Conservation (phyloP, 176 grass and related monocot genomes). For the Pharus latifolius region DNA sequence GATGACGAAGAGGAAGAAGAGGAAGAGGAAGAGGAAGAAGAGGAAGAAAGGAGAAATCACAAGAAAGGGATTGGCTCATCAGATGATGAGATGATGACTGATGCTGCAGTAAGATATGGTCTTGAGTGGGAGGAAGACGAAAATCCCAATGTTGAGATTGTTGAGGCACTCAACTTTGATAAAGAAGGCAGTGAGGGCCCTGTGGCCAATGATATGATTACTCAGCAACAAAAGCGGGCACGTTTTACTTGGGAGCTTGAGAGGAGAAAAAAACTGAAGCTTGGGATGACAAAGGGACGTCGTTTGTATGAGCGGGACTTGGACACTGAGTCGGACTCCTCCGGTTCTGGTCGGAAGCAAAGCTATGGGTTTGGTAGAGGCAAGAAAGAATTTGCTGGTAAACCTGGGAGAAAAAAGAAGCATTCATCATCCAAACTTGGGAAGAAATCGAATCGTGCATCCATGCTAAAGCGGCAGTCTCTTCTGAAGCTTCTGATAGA, state of each 20-base stretch:
- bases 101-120: slow-evolving; percentile 22
- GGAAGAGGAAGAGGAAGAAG: slow-evolving; percentile 22
- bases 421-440: slow-evolving; percentile 8
- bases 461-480: slow-evolving; percentile 33
- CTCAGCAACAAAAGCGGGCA: slow-evolving; percentile 14
- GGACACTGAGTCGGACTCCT: slow-evolving; percentile 26
- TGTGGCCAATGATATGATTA: neutral
- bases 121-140: slow-evolving; percentile 20
- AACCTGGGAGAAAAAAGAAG: slow-evolving; percentile 22
- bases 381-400: neutral
- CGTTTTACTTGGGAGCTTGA: slow-evolving; percentile 47
- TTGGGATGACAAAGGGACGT: neutral
- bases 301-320: slow-evolving; percentile 22
- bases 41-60: slow-evolving; percentile 20
- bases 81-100: slow-evolving; percentile 23
- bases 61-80: slow-evolving; percentile 14
- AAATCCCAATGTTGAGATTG: neutral
- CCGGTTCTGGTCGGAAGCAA: slow-evolving; percentile 17
- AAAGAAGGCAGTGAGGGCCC: slow-evolving; percentile 3
- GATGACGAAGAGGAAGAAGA: slow-evolving; percentile 33
- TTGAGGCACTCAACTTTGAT: neutral
- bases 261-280: slow-evolving; percentile 36
- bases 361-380: slow-evolving; percentile 5
- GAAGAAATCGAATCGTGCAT: slow-evolving; percentile 26
- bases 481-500: slow-evolving; percentile 54